Conservation (phyloP, 139 green algal genomes). For the Volvox reticuliferus region DNA sequence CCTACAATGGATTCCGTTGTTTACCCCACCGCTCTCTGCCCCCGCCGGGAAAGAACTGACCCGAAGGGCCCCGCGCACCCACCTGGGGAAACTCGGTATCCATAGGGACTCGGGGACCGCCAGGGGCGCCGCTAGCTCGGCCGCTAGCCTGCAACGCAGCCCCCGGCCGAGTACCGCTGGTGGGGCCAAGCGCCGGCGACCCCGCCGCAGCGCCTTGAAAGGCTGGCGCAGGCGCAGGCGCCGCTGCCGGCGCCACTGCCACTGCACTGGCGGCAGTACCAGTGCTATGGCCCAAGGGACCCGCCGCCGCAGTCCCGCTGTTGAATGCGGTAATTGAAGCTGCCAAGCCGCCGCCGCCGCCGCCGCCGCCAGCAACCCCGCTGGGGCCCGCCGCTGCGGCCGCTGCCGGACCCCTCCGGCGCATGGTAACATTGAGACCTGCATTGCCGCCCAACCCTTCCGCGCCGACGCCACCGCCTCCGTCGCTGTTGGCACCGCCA, state of each 20-base stretch:
- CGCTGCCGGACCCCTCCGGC: neutral
- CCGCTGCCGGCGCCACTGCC: neutral
- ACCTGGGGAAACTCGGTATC: constrained; percentile 28
- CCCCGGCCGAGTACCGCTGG: neutral
- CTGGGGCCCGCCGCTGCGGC: neutral
- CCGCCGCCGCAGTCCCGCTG: neutral
- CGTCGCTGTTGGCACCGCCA: neutral
- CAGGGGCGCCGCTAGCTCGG: neutral
- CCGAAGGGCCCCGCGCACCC: neutral
- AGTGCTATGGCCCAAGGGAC: neutral
- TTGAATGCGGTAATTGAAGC: neutral
- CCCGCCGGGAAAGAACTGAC: neutral
- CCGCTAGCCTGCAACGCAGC: neutral
- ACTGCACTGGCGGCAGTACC: neutral
- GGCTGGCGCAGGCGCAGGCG: too few species aligned
- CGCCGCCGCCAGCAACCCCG: neutral
- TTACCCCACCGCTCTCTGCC: too few species aligned
- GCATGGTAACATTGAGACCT: constrained; percentile 28
- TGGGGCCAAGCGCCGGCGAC: neutral
- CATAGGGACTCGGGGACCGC: neutral
- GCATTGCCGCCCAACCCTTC: neutral
- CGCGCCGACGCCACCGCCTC: neutral
- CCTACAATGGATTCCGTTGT: too few species aligned
- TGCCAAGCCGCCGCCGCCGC: neutral
- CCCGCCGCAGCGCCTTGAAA: neutral